A percentile compares a stretch with the other conserved stretches of the same genome.
Evolutionary conservation across 306 rosid species (phyloP).

Genomic region (Hylodesmum podocarpum): DNA sequence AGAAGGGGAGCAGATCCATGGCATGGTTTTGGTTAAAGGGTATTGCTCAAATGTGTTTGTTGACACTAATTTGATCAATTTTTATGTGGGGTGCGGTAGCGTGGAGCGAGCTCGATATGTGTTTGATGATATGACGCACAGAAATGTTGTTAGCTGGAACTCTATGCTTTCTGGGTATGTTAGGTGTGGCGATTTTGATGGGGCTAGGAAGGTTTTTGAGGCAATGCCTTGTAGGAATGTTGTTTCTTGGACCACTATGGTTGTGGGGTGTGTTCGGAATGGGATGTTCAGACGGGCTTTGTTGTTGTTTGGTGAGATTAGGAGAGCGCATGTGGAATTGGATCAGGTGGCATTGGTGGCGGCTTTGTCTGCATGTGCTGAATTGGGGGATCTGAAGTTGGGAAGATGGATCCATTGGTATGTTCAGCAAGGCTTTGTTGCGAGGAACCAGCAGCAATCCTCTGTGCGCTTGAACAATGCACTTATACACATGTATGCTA

Average conservation of each 20-base stretch:
- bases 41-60: constrained; percentile 59
- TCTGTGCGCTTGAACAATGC: constrained; percentile 64
- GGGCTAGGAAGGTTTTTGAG: constrained; percentile 45
- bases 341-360: constrained; percentile 71
- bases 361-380: constrained; percentile 68
- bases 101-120: constrained; percentile 44
- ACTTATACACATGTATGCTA: constrained; percentile 80
- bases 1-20: constrained; percentile 73
- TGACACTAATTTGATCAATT: constrained; percentile 54
- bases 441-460: constrained; percentile 15
- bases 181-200: constrained; percentile 46
- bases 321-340: constrained; percentile 52
- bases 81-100: constrained; percentile 36
- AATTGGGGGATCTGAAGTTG: constrained; percentile 58
- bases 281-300: constrained; percentile 55
- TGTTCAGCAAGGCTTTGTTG: constrained; percentile 36
- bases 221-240: constrained; percentile 62
- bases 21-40: constrained; percentile 57
- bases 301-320: constrained; percentile 63
- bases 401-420: constrained; percentile 74
- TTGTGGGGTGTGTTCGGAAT: constrained; percentile 53
- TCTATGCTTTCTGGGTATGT: constrained; percentile 59
- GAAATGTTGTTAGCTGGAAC: constrained; percentile 73
- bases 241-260: constrained; percentile 72
- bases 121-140: constrained; percentile 60